Base-by-base conservation (phyloP, 331 rosid genomes). In the Acacia concinna region DNA sequence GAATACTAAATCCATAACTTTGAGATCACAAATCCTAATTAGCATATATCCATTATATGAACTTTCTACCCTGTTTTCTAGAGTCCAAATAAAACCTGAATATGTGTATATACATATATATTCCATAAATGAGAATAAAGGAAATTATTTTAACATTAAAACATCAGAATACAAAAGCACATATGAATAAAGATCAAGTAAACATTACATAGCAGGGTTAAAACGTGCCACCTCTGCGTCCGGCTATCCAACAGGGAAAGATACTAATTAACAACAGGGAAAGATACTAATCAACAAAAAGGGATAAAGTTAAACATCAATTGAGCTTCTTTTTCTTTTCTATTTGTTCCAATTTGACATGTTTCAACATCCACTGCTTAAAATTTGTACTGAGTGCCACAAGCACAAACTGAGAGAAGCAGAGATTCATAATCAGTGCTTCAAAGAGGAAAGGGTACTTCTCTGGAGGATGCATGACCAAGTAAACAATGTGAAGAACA, bases 371-470 rank as follows among this genome's bases (percentile, higher is more conserved):
- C 96, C 96, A 90, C 81, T 88, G 98, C 85, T 90, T 88, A 64
- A 81, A 68, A 77, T 96, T 96, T 82, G 93, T 52, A 83, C 83
- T 81, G 68, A 95, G 21, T 73, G 91, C 69, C 49, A 95, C 75
- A 65, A 86, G 81, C n/a, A 87, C 82, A 86, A 95, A 95, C 79
- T 91, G 97, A 25, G 90, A 86, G 79, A 93, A 93, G 88, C 99
- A 90, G 49, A 95, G 85, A 84, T 86, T 85, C 98, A 95, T 93
- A 57, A 91, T 91, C 32, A 91, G 30, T 47, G 99, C 98, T 84
- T 93, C 99, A 71, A 90, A 95, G 75, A 95, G 89, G 85, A 85
- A 95, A 79, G 98, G 97, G 75, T 87, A 93, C 86, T 90, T 88
- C 52, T 70, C 66, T 7, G 99, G 99, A 41, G 99, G 88, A 31